Conservation (phyloP, 805 yeast genomes). For the Starmerella cellae region DNA sequence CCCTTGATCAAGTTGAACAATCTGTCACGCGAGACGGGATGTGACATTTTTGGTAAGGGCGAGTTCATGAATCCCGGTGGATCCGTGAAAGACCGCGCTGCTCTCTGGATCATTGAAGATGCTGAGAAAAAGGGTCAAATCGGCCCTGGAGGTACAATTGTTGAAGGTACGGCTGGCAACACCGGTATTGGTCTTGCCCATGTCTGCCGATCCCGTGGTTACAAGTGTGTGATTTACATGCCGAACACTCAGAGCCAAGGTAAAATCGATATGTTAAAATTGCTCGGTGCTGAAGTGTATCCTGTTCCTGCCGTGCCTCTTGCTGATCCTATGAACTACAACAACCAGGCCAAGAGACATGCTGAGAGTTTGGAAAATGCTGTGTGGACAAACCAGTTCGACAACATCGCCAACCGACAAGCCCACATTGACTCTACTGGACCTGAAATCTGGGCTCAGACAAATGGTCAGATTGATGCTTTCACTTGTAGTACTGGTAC, state of each 20-base stretch:
- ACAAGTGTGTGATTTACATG: slow-evolving; percentile 76
- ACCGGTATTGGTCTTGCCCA: slow-evolving; percentile 89
- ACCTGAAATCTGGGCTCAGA: slow-evolving; percentile 82
- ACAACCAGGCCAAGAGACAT: slow-evolving; percentile 75
- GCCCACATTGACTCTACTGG: slow-evolving; percentile 86
- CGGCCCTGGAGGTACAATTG: slow-evolving; percentile 69
- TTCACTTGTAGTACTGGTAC: slow-evolving; percentile 89
- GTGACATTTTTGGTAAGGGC: slow-evolving; percentile 78
- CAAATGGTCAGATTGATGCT: slow-evolving; percentile 64
- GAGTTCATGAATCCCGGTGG: slow-evolving; percentile 93
- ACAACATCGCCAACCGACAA: slow-evolving; percentile 73
- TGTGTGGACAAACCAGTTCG: slow-evolving; percentile 89
- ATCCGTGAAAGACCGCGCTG: slow-evolving; percentile 83
- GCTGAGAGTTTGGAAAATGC: slow-evolving; percentile 67
- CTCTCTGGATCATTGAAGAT: slow-evolving; percentile 58
- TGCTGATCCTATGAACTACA: slow-evolving; percentile 71
- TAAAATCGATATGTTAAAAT: slow-evolving; percentile 58
- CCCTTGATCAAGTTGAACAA: slow-evolving; percentile 56
- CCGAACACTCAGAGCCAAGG: slow-evolving; percentile 78
- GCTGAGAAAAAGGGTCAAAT: slow-evolving; percentile 54
- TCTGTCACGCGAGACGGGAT: slow-evolving; percentile 45
- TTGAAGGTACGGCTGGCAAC: slow-evolving; percentile 91
- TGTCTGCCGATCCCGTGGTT: slow-evolving; percentile 64
- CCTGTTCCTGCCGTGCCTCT: slow-evolving; percentile 83
- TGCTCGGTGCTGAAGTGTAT: slow-evolving; percentile 73